These are phyloP conservation scores for Astrephomene gubernaculifera DNA, from an alignment of 139 green algal genomes.

Conservation along the genomic window DNA sequence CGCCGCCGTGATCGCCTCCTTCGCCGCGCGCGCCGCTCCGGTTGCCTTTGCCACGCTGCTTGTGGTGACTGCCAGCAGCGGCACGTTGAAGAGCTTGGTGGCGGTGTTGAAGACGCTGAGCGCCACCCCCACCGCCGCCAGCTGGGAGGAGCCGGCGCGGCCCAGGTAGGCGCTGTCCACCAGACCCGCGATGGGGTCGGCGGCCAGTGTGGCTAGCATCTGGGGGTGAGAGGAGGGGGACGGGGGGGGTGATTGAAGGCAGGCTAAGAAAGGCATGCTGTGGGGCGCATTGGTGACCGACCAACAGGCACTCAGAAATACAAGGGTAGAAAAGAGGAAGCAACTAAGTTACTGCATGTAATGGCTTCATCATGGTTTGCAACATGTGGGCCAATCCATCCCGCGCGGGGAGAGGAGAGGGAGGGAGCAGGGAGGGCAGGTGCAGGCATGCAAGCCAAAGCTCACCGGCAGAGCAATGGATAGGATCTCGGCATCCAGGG, in stretches of 20 bases:
- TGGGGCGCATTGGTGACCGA: too few species aligned
- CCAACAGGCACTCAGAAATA: too few species aligned
- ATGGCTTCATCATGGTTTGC: too few species aligned
- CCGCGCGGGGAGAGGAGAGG: too few species aligned
- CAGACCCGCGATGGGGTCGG: constrained; percentile 79
- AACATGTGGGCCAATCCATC: too few species aligned
- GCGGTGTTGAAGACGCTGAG: constrained; percentile 80
- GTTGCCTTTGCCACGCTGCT: constrained; percentile 66
- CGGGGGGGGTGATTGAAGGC: too few species aligned
- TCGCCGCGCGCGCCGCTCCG: not conserved
- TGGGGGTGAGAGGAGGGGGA: constrained; percentile 9
- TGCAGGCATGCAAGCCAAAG: too few species aligned
- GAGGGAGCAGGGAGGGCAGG: too few species aligned
- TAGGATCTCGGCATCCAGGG: constrained; percentile 62
- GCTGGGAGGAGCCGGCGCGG: constrained; percentile 56
- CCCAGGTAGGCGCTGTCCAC: constrained; percentile 82
- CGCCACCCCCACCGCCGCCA: constrained; percentile 74
- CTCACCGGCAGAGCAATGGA: constrained; percentile 68
- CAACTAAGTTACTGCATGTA: too few species aligned
- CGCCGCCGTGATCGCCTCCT: constrained; percentile 33
- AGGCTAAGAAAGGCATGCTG: too few species aligned
- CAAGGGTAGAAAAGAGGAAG: too few species aligned
- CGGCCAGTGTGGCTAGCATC: constrained; percentile 74
- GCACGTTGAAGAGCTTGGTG: constrained; percentile 84
- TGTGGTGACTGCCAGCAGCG: constrained; percentile 81